Evolutionary conservation across 2,329 filamentous ascomycete species (phyloP).

Genomic region (Calonectria hongkongensis): DNA sequence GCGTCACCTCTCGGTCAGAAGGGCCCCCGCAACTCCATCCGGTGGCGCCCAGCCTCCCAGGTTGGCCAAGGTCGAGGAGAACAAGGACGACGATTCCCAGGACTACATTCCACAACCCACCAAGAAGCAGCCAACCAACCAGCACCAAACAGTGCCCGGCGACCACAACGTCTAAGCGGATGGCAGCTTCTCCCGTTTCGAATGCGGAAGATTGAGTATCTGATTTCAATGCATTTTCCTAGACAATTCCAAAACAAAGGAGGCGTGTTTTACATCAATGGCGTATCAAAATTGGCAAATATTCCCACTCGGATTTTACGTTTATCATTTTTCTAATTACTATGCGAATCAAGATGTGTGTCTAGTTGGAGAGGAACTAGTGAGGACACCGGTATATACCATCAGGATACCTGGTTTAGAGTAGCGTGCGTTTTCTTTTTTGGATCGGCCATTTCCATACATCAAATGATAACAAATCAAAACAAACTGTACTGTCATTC

Average conservation of each 20-base stretch:
- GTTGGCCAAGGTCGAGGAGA: conserved; percentile 17
- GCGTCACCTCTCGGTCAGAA: conserved; percentile 32
- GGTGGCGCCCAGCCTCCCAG: not conserved
- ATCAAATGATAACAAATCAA: conserved; percentile 22
- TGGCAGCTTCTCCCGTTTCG: conserved; percentile 13
- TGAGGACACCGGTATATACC: conserved; percentile 42
- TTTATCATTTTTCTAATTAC: conserved; percentile 46
- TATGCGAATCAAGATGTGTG: not conserved
- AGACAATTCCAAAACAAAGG: conserved; percentile 34
- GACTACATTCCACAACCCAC: conserved; percentile 16
- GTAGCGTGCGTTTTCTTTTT: conserved; percentile 39
- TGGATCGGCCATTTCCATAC: conserved; percentile 5
- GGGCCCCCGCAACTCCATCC: not conserved
- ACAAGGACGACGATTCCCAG: conserved; percentile 22
- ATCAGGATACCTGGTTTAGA: conserved; percentile 36
- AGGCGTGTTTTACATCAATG: conserved; percentile 42
- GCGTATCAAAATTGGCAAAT: conserved; percentile 52
- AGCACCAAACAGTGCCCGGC: conserved; percentile 41
- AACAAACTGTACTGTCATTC: conserved; percentile 4
- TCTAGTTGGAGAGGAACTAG: conserved; percentile 31
- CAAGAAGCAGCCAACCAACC: conserved; percentile 35
- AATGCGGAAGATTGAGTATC: conserved; percentile 10
- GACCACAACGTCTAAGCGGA: conserved; percentile 50
- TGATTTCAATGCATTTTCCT: conserved; percentile 49
- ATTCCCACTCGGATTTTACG: conserved; percentile 38